phyloP scores from a whole-genome alignment of 768 basidiomycete genomes.

The Crucibulum laeve region DNA sequence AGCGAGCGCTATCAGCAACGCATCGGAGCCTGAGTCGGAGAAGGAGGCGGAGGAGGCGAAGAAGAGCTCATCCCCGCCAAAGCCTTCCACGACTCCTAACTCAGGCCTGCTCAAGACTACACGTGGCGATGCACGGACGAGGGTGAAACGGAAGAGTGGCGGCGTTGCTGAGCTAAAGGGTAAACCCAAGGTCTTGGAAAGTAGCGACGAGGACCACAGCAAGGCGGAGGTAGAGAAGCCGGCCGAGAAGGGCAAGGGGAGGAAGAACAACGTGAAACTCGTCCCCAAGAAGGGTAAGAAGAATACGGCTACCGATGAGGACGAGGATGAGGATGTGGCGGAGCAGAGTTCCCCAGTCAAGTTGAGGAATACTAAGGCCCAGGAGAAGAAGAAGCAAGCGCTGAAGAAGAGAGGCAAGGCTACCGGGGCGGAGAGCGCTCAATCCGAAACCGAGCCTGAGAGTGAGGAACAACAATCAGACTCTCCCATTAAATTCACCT shows the following conservation, averaged over 20 bases:
- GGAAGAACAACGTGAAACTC: too few relatives aligned
- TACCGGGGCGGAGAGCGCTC: background rate
- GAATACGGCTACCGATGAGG: background rate
- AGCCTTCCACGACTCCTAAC: background rate
- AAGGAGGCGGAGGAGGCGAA: background rate
- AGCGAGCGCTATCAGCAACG: background rate
- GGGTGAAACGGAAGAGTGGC: conserved; percentile 14
- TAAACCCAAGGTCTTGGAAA: conserved; percentile 6
- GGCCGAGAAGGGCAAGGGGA: too few relatives aligned
- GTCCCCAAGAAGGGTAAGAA: background rate
- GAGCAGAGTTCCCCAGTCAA: conserved; percentile 5
- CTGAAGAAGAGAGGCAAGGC: background rate
- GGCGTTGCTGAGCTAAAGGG: background rate
- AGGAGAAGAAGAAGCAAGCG: conserved; percentile 1
- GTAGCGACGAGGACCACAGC: conserved; percentile 11
- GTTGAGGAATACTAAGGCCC: background rate
- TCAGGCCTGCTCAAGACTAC: conserved; percentile 7
- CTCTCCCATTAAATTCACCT: conserved; percentile 3
- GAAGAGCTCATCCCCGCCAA: background rate
- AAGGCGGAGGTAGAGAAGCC: too few relatives aligned
- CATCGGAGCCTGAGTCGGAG: background rate
- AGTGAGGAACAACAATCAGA: conserved; percentile 7
- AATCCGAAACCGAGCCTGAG: conserved; percentile 12
- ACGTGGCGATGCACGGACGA: conserved; percentile 21
- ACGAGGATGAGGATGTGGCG: conserved; percentile 11